Evolutionary conservation across 352 stramenopile species (phyloP).

Genomic region (Phytophthora chlamydospora): DNA sequence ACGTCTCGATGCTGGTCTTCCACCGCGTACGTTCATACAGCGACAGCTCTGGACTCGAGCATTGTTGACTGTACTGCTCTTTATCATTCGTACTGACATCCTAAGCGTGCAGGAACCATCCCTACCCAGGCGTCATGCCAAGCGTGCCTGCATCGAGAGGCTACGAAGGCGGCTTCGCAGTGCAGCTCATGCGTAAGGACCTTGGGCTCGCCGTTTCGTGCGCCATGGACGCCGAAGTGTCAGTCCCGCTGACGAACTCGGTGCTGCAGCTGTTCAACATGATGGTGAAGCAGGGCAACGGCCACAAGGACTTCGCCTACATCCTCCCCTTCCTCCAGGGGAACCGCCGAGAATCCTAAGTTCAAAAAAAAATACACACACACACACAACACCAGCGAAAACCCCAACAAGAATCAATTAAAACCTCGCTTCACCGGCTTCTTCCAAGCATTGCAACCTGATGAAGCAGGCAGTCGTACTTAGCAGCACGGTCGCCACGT

Average conservation of each 20-base stretch:
- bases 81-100: no score
- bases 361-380: no score
- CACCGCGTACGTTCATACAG: conserved; percentile 68
- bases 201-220: conserved; percentile 91
- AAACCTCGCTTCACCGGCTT: not conserved
- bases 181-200: conserved; percentile 97
- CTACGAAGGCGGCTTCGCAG: conserved; percentile 90
- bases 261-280: conserved; percentile 77
- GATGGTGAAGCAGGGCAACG: conserved; percentile 65
- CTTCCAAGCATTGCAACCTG: not conserved
- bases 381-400: not conserved
- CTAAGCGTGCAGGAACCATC: conserved; percentile 70
- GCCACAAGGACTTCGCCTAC: conserved; percentile 80
- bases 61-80: no score
- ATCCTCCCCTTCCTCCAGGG: conserved; percentile 76
- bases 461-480: conserved; percentile 28
- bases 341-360: not conserved
- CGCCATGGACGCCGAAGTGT: conserved; percentile 74
- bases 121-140: conserved; percentile 90
- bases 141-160: conserved; percentile 77
- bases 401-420: not conserved
- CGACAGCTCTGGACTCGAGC: no score
- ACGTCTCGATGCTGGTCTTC: conserved; percentile 95
- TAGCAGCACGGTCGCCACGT: conserved; percentile 11
- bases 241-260: conserved; percentile 64